Base-by-base conservation (phyloP, 2,329 filamentous ascomycete species). In the Arachnomyces sp. region DNA sequence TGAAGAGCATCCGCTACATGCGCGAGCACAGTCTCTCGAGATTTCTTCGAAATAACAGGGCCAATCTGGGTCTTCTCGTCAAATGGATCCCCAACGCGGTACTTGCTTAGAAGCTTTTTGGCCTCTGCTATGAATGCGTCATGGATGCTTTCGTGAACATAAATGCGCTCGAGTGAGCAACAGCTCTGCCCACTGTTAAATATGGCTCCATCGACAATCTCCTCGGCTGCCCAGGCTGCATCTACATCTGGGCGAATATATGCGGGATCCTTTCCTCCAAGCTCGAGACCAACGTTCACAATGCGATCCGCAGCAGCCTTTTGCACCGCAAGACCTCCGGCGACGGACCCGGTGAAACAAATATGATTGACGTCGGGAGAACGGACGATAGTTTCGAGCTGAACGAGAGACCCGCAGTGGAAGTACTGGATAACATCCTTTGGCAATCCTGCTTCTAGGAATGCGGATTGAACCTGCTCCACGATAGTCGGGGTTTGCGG, bases 131-230 rank as follows among this genome's bases (percentile, higher is more conserved):
- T 73, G 54, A 96, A 95, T 9, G 76, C 67, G 54, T 94, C 87
- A 60, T 95, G 80, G 36, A 96, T 77, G 51, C 77, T 80, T 56
- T 84, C 82, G 54, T 92, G 80, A 4, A 96, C 89, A 55, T 96
- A 96, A 14, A 96, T 79, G 28, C 90, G 76, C 67, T 96, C 90
- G 39, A 96, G 73, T 16, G 87, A 84, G 65, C 90, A 96, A 71
- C 90, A 96, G 60, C 87, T 94, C 70, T 96, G 90, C n/a, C 90
- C 90, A 38, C 89, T 94, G 68, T 96, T 96, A 73, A 96, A 96
- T 42, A 96, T 72, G n/a, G 88, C 82, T 14, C 90, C 90, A 53
- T 96, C 90, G 11, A 96, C 87, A 54, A 96, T 92, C 65, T 95
- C 88, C 51, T 84, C 88, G 0, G 90, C 90, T 0, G 83, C 89